Evolutionary conservation across 2,329 filamentous ascomycete species (phyloP).

Genomic region (Pyricularia grisea): DNA sequence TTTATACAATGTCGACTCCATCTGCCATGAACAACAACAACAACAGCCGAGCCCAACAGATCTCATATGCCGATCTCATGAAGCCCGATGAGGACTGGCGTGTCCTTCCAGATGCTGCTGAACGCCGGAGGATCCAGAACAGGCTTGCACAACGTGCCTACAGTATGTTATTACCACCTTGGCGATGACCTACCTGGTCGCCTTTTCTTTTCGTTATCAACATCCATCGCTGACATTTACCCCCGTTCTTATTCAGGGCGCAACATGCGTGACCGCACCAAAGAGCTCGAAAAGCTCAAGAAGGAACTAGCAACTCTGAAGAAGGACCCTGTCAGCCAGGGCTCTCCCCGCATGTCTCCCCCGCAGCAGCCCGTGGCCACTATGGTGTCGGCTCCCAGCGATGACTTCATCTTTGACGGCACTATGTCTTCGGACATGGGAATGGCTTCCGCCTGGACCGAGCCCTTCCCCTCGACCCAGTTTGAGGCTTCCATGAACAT

Average conservation of each 20-base stretch:
- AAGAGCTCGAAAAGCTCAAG: constrained; percentile 7
- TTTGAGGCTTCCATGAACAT: constrained; percentile 4
- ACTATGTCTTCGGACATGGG: constrained; percentile 1
- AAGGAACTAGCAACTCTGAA: constrained; percentile 6
- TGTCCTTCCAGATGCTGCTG: constrained; percentile 4
- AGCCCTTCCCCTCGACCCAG: constrained; percentile 5
- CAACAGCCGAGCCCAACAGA: constrained; percentile 4
- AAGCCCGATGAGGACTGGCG: constrained; percentile 7
- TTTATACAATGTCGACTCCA: background rate
- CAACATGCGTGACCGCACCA: constrained; percentile 7
- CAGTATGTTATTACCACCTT: constrained; percentile 1
- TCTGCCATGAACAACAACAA: background rate
- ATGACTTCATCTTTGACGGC: constrained; percentile 5
- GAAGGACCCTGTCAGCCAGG: background rate
- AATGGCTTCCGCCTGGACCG: background rate
- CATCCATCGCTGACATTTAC: background rate
- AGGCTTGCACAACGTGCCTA: constrained; percentile 6
- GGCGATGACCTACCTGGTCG: background rate
- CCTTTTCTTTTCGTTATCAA: background rate
- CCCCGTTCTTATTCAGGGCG: background rate
- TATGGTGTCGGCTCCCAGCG: background rate
- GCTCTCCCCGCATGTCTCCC: background rate
- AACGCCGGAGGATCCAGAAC: constrained; percentile 6
- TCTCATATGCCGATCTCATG: constrained; percentile 6
- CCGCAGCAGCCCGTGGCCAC: constrained; percentile 1